These are phyloP conservation scores for Aspergillus nidulans DNA, from an alignment of 495 filamentous ascomycete species.

Conservation along the genomic window DNA sequence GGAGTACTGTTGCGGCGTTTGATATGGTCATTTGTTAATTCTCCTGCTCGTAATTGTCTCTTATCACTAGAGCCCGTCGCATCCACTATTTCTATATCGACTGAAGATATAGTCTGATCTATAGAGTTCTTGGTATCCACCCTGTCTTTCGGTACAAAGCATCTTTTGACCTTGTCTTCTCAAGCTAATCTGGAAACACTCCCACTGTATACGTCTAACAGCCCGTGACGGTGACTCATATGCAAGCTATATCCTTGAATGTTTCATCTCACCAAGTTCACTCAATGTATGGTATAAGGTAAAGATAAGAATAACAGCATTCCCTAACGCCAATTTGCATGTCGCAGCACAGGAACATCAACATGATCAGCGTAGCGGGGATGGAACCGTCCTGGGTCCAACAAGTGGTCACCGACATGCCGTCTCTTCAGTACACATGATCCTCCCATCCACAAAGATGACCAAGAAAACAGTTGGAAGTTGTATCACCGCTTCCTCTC, in stretches of 20 bases:
- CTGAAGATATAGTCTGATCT: too few species aligned
- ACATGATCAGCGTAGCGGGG: background rate
- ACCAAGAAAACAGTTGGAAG: background rate
- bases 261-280: background rate
- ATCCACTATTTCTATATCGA: too few species aligned
- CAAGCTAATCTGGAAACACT: too few species aligned
- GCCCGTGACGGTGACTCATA: too few species aligned
- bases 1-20: background rate
- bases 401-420: background rate
- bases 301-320: background rate
- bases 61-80: too few species aligned
- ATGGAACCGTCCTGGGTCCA: background rate
- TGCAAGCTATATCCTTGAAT: background rate
- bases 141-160: too few species aligned
- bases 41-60: too few species aligned
- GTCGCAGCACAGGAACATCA: background rate
- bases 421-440: background rate
- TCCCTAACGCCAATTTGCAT: conserved; percentile 1
- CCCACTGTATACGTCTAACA: too few species aligned
- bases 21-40: too few species aligned
- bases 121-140: too few species aligned
- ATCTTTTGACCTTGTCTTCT: too few species aligned
- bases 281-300: background rate
- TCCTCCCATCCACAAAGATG: background rate
- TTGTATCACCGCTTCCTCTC: conserved; percentile 75